Conservation (phyloP, 208 protist species). For the Trypanosomatidae sp. region DNA sequence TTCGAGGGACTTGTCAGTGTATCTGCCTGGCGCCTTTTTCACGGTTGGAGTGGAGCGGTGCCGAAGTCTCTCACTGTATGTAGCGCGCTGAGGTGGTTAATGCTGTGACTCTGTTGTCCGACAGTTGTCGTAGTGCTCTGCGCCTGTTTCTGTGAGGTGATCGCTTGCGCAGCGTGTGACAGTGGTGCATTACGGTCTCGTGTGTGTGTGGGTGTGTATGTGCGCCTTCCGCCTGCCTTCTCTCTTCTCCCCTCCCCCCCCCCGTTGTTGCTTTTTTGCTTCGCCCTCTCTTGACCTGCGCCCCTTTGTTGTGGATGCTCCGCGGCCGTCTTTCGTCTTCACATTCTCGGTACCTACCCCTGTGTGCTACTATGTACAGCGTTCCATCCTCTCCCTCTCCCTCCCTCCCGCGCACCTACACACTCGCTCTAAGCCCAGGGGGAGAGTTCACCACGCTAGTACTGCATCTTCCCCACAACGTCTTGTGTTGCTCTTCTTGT, state of each 20-base stretch:
- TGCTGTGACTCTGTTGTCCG: too few species aligned
- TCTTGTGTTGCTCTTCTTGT: background rate
- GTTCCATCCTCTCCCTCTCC: background rate
- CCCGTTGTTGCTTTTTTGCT: background rate
- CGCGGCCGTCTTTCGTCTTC: background rate
- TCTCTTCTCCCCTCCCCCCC: background rate
- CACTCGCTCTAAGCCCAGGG: background rate
- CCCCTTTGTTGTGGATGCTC: background rate
- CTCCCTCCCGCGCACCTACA: background rate
- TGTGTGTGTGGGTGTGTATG: background rate
- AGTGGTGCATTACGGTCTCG: background rate
- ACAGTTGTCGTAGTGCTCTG: background rate
- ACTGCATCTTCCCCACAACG: background rate
- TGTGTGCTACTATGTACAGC: background rate
- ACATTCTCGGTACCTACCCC: background rate
- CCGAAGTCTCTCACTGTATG: background rate
- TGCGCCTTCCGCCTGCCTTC: background rate
- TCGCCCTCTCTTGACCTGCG: background rate
- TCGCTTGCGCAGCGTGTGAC: background rate
- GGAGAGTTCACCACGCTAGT: background rate
- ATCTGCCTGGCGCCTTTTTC: background rate
- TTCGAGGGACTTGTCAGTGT: background rate
- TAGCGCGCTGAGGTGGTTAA: background rate
- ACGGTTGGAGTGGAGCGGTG: background rate
- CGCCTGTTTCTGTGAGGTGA: background rate